Percentiles rank a stretch among this genome's conserved stretches.
Evolutionary conservation across 106 monocot genomes (phyloP).

Genomic region (Amphibolis antarctica): DNA sequence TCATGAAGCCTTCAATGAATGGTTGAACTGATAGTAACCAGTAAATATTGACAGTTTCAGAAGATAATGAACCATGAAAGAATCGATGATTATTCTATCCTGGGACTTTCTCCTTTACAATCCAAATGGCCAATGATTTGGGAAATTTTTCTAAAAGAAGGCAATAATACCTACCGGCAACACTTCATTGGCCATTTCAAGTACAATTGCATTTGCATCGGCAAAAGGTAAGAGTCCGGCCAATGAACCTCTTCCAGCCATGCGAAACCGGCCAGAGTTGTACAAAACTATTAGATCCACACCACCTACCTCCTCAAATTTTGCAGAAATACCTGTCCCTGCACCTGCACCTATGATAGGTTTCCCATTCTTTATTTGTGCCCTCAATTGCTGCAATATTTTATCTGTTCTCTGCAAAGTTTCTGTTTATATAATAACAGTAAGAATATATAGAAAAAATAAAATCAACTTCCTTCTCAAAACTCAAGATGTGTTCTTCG

Average conservation of each 20-base stretch:
- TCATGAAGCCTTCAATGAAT: too few relatives aligned
- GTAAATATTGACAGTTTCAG: too few relatives aligned
- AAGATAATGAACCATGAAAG: too few relatives aligned
- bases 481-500: not conserved
- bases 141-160: not conserved
- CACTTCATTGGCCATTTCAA: conserved; percentile 98
- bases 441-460: conserved; percentile 1
- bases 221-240: conserved; percentile 91
- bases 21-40: too few relatives aligned
- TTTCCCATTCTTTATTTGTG: conserved; percentile 50
- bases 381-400: conserved; percentile 46
- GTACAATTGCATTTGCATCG: conserved; percentile 92
- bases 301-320: conserved; percentile 94
- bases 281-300: conserved; percentile 87
- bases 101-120: not conserved
- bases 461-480: not conserved
- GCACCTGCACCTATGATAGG: conserved; percentile 93
- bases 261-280: conserved; percentile 89
- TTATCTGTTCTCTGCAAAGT: conserved; percentile 45
- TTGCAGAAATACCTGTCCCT: conserved; percentile 93
- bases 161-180: conserved; percentile 50
- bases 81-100: not conserved
- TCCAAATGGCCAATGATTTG: not conserved
- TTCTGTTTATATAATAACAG: conserved; percentile 29
- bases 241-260: conserved; percentile 97